Base-by-base conservation (phyloP, 1,284 basidiomycete genomes). In the Apiotrichum veenhuisii region DNA sequence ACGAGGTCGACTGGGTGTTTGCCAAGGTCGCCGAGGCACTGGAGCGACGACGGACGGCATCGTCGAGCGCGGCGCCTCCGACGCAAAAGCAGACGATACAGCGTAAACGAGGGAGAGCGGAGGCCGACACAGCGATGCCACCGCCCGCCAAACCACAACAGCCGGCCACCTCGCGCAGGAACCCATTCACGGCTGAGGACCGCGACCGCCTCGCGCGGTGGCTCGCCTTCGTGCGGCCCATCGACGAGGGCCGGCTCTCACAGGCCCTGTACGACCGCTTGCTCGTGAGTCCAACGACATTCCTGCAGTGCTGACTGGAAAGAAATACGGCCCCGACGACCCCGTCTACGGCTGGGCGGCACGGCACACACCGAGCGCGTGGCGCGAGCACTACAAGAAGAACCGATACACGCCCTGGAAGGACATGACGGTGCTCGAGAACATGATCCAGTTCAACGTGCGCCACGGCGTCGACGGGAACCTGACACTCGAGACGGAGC, bases 171-270 rank as follows among this genome's bases (percentile, higher is more conserved):
- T 10, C 18, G 33, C 33, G 51, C 51, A 40, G 23, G 5, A n/a
- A 5, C 5, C 14, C 42, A 14, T 65, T 63, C 41, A 61, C 54
- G 11, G 15, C 58, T 15, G 20, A 50, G 7, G 64, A 65, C 45
- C 38, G 64, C 40, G 61, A 65, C 47, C 30, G 41, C 22, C 55
- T 65, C 7, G 64, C 64, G 7, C 58, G 64, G 18, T 65, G 52
- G 45, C 36, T 65, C 11, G 64, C 64, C 11, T 49, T 26, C 7
- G 17, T 18, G 27, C 22, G 34, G 8, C 47, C 36, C 2, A 9
- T 7, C 17, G 18, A 20, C 26, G 20, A 23, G 11, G 61, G 61
- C 4, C 47, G 61, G 8, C 52, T 46, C 22, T 52, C 57, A 3
- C 50, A 45, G 8, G 41, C 48, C 11, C 33, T 63, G 14, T 63